phyloP scores from a whole-genome alignment of 257 asterid species.

The Ilex aquifolium region DNA sequence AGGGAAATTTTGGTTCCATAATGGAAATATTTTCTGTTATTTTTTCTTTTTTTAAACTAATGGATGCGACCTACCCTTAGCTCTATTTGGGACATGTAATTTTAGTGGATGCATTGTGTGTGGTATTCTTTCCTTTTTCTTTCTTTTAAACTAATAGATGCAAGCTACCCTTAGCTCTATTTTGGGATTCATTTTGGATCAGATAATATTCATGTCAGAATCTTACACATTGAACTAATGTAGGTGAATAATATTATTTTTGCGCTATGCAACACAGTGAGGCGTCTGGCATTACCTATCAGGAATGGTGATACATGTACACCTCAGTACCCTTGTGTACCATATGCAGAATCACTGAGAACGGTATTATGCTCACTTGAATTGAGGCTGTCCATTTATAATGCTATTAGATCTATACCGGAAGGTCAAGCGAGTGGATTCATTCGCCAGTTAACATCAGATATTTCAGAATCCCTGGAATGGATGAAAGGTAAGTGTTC shows the following conservation, averaged over 20 bases:
- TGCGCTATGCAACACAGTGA: constrained; percentile 72
- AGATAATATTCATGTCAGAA: constrained; percentile 24
- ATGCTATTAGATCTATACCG: constrained; percentile 69
- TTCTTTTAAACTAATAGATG: neutral
- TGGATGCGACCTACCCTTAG: neutral
- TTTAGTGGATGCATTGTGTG: neutral
- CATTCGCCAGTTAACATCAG: constrained; percentile 51
- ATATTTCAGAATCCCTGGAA: constrained; percentile 59
- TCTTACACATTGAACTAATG: constrained; percentile 25
- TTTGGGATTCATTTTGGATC: constrained; percentile 4
- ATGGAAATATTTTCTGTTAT: neutral
- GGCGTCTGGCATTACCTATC: constrained; percentile 34
- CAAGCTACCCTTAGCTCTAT: neutral
- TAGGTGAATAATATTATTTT: constrained; percentile 69
- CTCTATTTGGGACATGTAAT: neutral
- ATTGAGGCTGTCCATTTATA: constrained; percentile 65
- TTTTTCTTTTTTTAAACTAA: neutral
- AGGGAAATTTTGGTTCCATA: too few relatives aligned
- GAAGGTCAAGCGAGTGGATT: constrained; percentile 92
- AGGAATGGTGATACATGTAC: constrained; percentile 25
- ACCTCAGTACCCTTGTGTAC: constrained; percentile 20
- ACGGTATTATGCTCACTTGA: constrained; percentile 54
- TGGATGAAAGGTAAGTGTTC: constrained; percentile 53
- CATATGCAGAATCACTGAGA: constrained; percentile 50
- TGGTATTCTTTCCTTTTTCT: neutral